Evolutionary conservation across 2,329 filamentous ascomycete genomes (phyloP).

Genomic region (Nigrospora osmanthi): DNA sequence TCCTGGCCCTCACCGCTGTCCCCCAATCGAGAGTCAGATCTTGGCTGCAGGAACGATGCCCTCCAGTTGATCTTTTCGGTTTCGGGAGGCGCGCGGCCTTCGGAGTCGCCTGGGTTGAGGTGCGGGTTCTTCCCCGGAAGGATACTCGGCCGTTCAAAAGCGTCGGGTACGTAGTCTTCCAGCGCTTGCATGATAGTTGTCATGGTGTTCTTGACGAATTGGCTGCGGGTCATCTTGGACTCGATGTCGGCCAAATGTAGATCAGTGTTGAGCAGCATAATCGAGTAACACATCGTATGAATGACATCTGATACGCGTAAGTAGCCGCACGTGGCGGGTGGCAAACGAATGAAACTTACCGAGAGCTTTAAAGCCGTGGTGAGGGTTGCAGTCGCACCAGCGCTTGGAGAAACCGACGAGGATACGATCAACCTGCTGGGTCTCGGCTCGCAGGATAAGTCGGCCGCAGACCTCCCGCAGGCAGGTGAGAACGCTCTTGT

Average conservation of each 20-base stretch:
- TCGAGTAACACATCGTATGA: constrained; percentile 93
- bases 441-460: constrained; percentile 80
- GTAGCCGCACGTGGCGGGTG: constrained; percentile 7
- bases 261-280: constrained; percentile 93
- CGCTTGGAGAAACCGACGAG: constrained; percentile 80
- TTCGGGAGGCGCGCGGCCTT: constrained; percentile 9
- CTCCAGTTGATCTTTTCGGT: constrained; percentile 20
- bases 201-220: constrained; percentile 96
- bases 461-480: constrained; percentile 76
- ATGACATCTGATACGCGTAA: constrained; percentile 64
- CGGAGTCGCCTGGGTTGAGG: constrained; percentile 17
- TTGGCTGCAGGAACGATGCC: constrained; percentile 41
- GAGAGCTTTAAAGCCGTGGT: constrained; percentile 83
- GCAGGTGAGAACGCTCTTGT: constrained; percentile 70
- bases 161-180: constrained; percentile 61
- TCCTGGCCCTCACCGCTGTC: constrained; percentile 32
- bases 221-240: constrained; percentile 87
- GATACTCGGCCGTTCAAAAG: constrained; percentile 52
- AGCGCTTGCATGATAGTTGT: constrained; percentile 76
- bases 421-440: constrained; percentile 93
- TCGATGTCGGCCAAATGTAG: constrained; percentile 92
- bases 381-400: constrained; percentile 90
- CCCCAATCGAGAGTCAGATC: constrained; percentile 33
- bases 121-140: constrained; percentile 33
- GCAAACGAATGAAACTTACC: constrained; percentile 44